Conservation (phyloP, 2,329 filamentous ascomycete genomes). For the Ophiosphaerella herpotricha region DNA sequence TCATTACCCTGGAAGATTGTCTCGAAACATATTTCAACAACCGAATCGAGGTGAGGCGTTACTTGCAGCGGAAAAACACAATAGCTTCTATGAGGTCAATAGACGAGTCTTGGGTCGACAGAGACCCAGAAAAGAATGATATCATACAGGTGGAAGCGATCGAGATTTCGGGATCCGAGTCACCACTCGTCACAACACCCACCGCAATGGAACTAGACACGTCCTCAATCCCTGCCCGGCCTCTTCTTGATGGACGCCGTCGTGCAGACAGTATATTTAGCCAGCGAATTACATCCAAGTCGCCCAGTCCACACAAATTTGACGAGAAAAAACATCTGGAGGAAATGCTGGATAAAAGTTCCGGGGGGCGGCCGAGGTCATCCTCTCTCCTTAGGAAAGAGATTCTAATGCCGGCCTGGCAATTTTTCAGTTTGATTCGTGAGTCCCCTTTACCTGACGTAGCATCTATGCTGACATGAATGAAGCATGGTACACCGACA, state of each 20-base stretch:
- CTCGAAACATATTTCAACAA: constrained; percentile 96
- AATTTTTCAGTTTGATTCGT: constrained; percentile 94
- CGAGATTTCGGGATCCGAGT: constrained; percentile 43
- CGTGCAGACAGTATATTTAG: constrained; percentile 57
- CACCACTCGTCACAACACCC: constrained; percentile 42
- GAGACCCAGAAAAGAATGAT: constrained; percentile 43
- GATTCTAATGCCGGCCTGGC: constrained; percentile 94
- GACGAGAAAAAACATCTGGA: constrained; percentile 55
- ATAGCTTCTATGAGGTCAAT: constrained; percentile 52
- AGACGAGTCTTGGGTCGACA: constrained; percentile 31
- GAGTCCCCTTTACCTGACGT: constrained; percentile 47
- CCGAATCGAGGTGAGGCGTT: constrained; percentile 82
- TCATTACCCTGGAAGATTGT: constrained; percentile 84
- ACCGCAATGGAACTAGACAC: constrained; percentile 29
- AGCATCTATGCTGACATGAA: constrained; percentile 16
- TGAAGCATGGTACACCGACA: constrained; percentile 82
- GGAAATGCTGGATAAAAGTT: constrained; percentile 43
- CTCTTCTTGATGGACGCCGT: constrained; percentile 40
- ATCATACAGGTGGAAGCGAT: constrained; percentile 51
- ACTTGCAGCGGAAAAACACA: constrained; percentile 67
- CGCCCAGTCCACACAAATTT: constrained; percentile 56
- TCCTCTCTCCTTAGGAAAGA: constrained; percentile 67
- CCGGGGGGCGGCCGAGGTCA: constrained; percentile 38
- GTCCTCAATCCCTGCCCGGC: constrained; percentile 33
- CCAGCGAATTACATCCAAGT: constrained; percentile 47